Conservation (phyloP, 2,329 filamentous ascomycete species). For the Arthrobotrys pseudoclavata region DNA sequence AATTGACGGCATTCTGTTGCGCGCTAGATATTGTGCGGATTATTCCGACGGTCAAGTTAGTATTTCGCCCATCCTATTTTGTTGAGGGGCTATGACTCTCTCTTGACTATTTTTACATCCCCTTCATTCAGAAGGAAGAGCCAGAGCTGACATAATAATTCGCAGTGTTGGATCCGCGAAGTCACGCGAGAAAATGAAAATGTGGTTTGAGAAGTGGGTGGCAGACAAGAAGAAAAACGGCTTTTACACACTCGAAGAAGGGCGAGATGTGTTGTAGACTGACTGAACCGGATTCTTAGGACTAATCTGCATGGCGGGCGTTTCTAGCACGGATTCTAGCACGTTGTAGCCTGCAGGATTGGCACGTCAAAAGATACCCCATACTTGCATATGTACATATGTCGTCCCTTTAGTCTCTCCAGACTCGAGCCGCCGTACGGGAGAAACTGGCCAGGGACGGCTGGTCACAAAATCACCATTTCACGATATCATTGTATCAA, state of each 20-base stretch:
- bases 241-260: slow-evolving; percentile 69
- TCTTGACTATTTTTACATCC: slow-evolving; percentile 5
- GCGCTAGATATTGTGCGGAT: slow-evolving; percentile 87
- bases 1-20: slow-evolving; percentile 94
- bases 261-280: slow-evolving; percentile 57
- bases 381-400: background rate
- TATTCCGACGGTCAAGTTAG: slow-evolving; percentile 87
- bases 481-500: slow-evolving; percentile 28
- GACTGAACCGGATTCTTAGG: background rate
- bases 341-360: slow-evolving; percentile 11
- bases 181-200: slow-evolving; percentile 74
- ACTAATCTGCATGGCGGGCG: background rate
- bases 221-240: slow-evolving; percentile 75
- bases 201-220: slow-evolving; percentile 73
- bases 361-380: slow-evolving; percentile 9
- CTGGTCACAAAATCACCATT: slow-evolving; percentile 14
- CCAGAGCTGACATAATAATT: background rate
- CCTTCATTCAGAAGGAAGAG: background rate
- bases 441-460: background rate
- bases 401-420: background rate
- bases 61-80: slow-evolving; percentile 15
- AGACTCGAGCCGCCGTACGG: background rate
- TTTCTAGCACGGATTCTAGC: background rate
- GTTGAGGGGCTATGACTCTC: slow-evolving; percentile 19
- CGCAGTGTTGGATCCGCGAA: slow-evolving; percentile 73